Percentiles rank a stretch among this genome's conserved stretches.
phyloP scores from a whole-genome alignment of 352 stramenopile species.

The Hyphochytrium catenoides region DNA sequence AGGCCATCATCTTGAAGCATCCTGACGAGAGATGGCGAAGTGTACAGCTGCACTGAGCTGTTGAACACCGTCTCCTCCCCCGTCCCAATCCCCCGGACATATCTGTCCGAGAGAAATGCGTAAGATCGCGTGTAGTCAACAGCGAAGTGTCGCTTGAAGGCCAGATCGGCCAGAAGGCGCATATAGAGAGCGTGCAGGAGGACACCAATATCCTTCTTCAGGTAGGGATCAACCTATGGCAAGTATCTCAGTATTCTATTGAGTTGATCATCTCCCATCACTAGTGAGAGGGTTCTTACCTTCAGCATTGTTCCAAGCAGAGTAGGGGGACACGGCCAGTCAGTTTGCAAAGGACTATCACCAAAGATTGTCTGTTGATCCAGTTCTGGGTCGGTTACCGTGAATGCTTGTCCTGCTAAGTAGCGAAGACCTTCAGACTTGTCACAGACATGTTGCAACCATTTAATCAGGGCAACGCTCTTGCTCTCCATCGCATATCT shows the following conservation, averaged over 20 bases:
- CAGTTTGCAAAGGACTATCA: no score
- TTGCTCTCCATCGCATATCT: slow-evolving; percentile 43
- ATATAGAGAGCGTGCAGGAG: slow-evolving; percentile 81
- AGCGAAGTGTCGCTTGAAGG: slow-evolving; percentile 81
- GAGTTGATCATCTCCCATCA: no score
- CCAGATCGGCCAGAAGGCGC: slow-evolving; percentile 73
- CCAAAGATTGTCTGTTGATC: no score
- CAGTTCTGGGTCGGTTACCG: no score
- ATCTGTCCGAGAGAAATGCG: slow-evolving; percentile 54
- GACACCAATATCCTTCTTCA: slow-evolving; percentile 71
- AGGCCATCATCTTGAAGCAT: slow-evolving; percentile 27
- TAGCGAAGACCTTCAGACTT: no score
- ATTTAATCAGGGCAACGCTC: slow-evolving; percentile 29
- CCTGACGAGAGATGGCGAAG: slow-evolving; percentile 60
- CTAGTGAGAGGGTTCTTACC: no score
- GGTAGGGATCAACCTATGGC: slow-evolving; percentile 82
- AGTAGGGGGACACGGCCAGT: no score
- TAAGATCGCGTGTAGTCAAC: slow-evolving; percentile 58
- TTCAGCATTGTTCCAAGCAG: no score
- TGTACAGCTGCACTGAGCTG: slow-evolving; percentile 80
- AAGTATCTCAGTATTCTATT: no score
- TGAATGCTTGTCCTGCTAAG: no score
- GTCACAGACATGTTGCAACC: no score
- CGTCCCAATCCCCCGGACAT: slow-evolving; percentile 68
- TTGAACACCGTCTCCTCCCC: slow-evolving; percentile 62